phyloP scores from a whole-genome alignment of 2,329 filamentous ascomycete genomes.

The Rutstroemia sp. region DNA sequence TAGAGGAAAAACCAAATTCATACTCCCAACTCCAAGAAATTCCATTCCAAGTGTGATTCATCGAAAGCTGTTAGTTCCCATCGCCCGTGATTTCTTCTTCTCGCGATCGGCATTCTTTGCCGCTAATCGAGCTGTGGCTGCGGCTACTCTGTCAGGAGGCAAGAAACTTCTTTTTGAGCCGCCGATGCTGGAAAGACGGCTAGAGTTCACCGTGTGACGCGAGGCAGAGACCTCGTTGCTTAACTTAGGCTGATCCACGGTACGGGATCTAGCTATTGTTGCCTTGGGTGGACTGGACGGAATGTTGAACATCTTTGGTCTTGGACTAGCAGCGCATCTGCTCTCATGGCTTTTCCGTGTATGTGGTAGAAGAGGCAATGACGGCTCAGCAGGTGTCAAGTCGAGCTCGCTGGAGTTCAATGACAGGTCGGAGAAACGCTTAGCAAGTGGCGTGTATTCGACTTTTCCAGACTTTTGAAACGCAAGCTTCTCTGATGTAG shows the following conservation, averaged over 20 bases:
- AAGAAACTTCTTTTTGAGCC: conserved; percentile 19
- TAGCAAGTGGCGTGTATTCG: conserved; percentile 19
- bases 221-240: conserved; percentile 10
- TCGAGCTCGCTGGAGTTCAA: conserved; percentile 14
- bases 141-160: conserved; percentile 29
- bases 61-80: conserved; percentile 9
- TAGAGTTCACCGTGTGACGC: conserved; percentile 13
- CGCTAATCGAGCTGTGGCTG: conserved; percentile 29
- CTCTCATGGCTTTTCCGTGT: conserved; percentile 15
- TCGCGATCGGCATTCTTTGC: conserved; percentile 25
- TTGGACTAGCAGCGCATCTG: conserved; percentile 17
- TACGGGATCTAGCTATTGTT: conserved; percentile 15
- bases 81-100: conserved; percentile 14
- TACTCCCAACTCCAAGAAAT: background rate
- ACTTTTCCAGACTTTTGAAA: conserved; percentile 18
- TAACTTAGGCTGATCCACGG: conserved; percentile 13
- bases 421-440: conserved; percentile 16
- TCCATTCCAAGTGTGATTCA: background rate
- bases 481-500: conserved; percentile 17
- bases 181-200: conserved; percentile 15
- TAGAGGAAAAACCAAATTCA: background rate
- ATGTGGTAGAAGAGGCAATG: conserved; percentile 11
- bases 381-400: conserved; percentile 15
- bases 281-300: conserved; percentile 25
- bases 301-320: conserved; percentile 25